These are phyloP conservation scores for Adansonia gregorii DNA, from an alignment of 441 rosid genomes.

Conservation along the genomic window DNA sequence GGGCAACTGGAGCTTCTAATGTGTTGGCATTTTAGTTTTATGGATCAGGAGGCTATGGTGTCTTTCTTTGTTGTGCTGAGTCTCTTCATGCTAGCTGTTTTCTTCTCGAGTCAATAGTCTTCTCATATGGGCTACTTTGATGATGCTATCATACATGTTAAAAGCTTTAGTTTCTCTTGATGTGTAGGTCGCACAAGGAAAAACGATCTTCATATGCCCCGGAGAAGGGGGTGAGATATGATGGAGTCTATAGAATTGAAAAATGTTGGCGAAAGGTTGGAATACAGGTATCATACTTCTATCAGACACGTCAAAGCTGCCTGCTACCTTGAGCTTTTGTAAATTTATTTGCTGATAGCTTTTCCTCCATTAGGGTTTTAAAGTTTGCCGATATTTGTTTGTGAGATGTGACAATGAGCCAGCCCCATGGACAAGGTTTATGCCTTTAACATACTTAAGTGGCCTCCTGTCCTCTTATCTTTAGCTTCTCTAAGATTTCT, in stretches of 20 bases:
- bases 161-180: conserved; percentile 2
- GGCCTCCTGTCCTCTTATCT: background rate
- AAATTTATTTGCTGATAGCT: conserved; percentile 16
- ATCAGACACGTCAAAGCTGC: background rate
- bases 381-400: conserved; percentile 68
- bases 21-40: conserved; percentile 16
- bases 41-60: background rate
- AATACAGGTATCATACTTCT: conserved; percentile 42
- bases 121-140: background rate
- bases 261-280: conserved; percentile 74
- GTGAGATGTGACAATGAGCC: conserved; percentile 77
- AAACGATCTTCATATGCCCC: conserved; percentile 69
- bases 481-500: background rate
- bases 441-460: conserved; percentile 1
- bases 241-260: conserved; percentile 66
- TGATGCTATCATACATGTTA: background rate
- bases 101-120: background rate
- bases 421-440: conserved; percentile 80
- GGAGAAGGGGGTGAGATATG: conserved; percentile 61
- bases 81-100: background rate
- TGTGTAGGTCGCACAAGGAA: conserved; percentile 61
- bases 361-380: conserved; percentile 46
- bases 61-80: background rate
- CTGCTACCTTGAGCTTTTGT: background rate
- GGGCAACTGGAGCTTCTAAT: background rate